Evolutionary conservation across 768 basidiomycete species (phyloP).

Genomic region (Agaricus blazei): DNA sequence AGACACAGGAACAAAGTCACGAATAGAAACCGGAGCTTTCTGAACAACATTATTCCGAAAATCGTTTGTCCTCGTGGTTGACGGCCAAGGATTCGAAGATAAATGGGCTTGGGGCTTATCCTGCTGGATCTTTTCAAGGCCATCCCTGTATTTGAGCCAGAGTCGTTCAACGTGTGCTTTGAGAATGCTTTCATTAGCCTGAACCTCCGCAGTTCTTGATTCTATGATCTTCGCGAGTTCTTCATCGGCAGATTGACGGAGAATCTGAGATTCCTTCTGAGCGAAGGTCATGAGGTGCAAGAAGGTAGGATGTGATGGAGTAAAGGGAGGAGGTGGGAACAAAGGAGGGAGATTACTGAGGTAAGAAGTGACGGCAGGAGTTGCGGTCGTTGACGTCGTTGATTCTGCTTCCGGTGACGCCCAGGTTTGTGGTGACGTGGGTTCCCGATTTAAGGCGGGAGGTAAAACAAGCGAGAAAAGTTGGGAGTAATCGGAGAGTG

Average conservation of each 20-base stretch:
- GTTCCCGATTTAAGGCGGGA: conserved; percentile 19
- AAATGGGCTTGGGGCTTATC: conserved; percentile 18
- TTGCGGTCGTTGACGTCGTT: conserved; percentile 22
- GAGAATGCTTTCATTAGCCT: conserved; percentile 48
- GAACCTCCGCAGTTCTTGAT: conserved; percentile 51
- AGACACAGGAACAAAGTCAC: conserved; percentile 51
- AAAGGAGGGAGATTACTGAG: conserved; percentile 54
- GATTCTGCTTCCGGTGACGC: conserved; percentile 16
- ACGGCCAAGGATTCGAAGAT: conserved; percentile 4
- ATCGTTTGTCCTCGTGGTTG: conserved; percentile 9
- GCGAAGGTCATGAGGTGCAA: conserved; percentile 58
- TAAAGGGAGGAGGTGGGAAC: conserved; percentile 73
- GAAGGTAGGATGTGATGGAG: conserved; percentile 71
- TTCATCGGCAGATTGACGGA: conserved; percentile 55
- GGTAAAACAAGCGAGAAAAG: conserved; percentile 44
- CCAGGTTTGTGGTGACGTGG: conserved; percentile 21
- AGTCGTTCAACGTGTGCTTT: conserved; percentile 54
- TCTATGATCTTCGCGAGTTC: conserved; percentile 48
- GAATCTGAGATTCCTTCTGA: conserved; percentile 42
- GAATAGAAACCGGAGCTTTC: conserved; percentile 36
- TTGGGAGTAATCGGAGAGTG: conserved; percentile 35
- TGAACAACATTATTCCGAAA: conserved; percentile 12
- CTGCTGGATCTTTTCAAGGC: conserved; percentile 38
- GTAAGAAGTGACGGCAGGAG: conserved; percentile 26
- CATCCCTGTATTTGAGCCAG: conserved; percentile 56